Evolutionary conservation across 257 asterid genomes (phyloP).

Genomic region (Nicotiana tomentosiformis): DNA sequence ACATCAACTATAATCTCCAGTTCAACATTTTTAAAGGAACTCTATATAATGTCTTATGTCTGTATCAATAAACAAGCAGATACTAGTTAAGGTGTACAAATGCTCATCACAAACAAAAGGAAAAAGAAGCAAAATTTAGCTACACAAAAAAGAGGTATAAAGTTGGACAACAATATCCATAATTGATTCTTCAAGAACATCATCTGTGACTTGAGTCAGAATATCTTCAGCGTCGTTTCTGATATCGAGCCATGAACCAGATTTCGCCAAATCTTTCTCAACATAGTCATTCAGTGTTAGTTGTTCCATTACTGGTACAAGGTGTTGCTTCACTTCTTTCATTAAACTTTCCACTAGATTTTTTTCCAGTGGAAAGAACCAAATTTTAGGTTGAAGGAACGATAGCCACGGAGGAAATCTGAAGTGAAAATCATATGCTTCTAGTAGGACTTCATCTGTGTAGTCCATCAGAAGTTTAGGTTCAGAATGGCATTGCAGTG

Average conservation of each 20-base stretch:
- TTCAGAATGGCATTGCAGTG: slow-evolving; percentile 28
- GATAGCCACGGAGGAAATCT: slow-evolving; percentile 37
- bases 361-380: slow-evolving; percentile 28
- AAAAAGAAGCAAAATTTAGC: slow-evolving; percentile 1
- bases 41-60: not conserved
- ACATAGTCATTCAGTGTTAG: slow-evolving; percentile 45
- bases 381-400: slow-evolving; percentile 28
- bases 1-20: not conserved
- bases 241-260: slow-evolving; percentile 56
- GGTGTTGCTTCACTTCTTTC: slow-evolving; percentile 42
- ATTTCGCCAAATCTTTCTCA: slow-evolving; percentile 31
- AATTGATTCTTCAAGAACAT: slow-evolving; percentile 50
- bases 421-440: slow-evolving; percentile 28
- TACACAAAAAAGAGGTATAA: slow-evolving; percentile 16
- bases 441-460: slow-evolving; percentile 52
- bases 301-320: slow-evolving; percentile 31
- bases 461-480: slow-evolving; percentile 67
- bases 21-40: not conserved
- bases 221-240: slow-evolving; percentile 37
- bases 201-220: slow-evolving; percentile 46
- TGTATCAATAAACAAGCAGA: not conserved
- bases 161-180: slow-evolving; percentile 37
- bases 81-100: not conserved
- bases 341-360: slow-evolving; percentile 45
- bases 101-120: not conserved